Evolutionary conservation across 495 filamentous ascomycete species (phyloP).

Genomic region (Neurospora africana): DNA sequence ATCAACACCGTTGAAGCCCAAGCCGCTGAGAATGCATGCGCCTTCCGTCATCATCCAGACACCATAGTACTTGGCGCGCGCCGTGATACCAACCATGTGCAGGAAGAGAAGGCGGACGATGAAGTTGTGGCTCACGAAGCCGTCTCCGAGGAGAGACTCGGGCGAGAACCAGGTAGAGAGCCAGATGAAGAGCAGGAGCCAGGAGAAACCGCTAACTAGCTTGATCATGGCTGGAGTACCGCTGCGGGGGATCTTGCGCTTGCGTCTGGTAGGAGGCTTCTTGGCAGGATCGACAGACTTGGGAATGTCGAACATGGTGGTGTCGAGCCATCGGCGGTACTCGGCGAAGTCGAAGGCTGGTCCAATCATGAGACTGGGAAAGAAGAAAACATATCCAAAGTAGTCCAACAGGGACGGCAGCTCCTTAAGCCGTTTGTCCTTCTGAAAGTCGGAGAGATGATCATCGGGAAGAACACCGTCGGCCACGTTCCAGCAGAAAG

Average conservation of each 20-base stretch:
- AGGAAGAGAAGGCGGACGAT: slow-evolving; percentile 61
- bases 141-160: slow-evolving; percentile 44
- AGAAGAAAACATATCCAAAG: slow-evolving; percentile 85
- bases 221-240: slow-evolving; percentile 77
- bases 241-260: slow-evolving; percentile 89
- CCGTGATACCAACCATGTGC: slow-evolving; percentile 70
- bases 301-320: slow-evolving; percentile 84
- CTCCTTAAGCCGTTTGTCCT: slow-evolving; percentile 62
- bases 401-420: slow-evolving; percentile 73
- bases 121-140: slow-evolving; percentile 57
- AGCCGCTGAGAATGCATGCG: slow-evolving; percentile 83
- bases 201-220: slow-evolving; percentile 55
- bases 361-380: slow-evolving; percentile 76
- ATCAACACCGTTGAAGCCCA: slow-evolving; percentile 92
- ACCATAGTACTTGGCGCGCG: slow-evolving; percentile 88
- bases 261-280: slow-evolving; percentile 75
- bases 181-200: slow-evolving; percentile 73
- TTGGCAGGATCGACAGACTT: slow-evolving; percentile 66
- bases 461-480: slow-evolving; percentile 73
- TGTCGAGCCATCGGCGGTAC: slow-evolving; percentile 86
- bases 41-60: slow-evolving; percentile 92
- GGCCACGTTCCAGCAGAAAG: slow-evolving; percentile 96
- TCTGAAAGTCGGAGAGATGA: slow-evolving; percentile 76
- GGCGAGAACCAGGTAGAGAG: slow-evolving; percentile 54
- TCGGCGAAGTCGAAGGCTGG: slow-evolving; percentile 91